A percentile compares a stretch with the other conserved stretches of the same genome.
Conservation (phyloP, 2,329 filamentous ascomycete genomes). For the Metarhizium humberi region DNA sequence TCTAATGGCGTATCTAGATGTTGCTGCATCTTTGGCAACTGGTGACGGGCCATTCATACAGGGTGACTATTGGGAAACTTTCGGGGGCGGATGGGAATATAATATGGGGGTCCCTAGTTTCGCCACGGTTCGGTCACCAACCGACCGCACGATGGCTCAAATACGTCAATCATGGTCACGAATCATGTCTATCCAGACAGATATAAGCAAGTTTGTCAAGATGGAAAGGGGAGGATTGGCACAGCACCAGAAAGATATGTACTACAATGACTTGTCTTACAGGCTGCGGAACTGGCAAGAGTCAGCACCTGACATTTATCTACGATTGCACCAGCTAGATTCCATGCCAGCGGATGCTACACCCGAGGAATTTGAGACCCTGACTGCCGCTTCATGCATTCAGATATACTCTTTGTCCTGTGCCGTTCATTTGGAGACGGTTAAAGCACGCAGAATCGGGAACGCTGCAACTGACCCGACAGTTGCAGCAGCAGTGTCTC, state of each 20-base stretch:
- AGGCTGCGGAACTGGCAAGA: slow-evolving; percentile 10
- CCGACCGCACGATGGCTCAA: slow-evolving; percentile 7
- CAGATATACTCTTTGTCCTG: slow-evolving; percentile 7
- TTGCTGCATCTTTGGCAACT: slow-evolving; percentile 19
- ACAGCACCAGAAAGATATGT: slow-evolving; percentile 4
- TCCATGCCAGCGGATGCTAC: not conserved
- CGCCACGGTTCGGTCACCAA: not conserved
- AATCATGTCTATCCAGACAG: slow-evolving; percentile 11
- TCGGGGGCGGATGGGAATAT: slow-evolving; percentile 27
- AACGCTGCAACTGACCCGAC: too few relatives aligned
- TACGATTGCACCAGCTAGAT: not conserved
- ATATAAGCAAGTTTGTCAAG: slow-evolving; percentile 9
- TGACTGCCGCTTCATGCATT: slow-evolving; percentile 8
- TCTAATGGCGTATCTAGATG: slow-evolving; percentile 27
- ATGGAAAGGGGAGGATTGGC: not conserved
- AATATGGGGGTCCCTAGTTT: slow-evolving; percentile 13
- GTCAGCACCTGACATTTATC: slow-evolving; percentile 6
- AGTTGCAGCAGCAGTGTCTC: too few relatives aligned
- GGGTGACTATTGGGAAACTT: slow-evolving; percentile 27
- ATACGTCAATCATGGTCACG: slow-evolving; percentile 11
- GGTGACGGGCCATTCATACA: slow-evolving; percentile 21
- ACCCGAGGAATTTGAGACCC: slow-evolving; percentile 3
- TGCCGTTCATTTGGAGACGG: slow-evolving; percentile 5
- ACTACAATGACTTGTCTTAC: slow-evolving; percentile 5
- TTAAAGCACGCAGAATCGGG: too few relatives aligned